Conservation (phyloP, 345 rosid species). For the Syzygium aqueum region DNA sequence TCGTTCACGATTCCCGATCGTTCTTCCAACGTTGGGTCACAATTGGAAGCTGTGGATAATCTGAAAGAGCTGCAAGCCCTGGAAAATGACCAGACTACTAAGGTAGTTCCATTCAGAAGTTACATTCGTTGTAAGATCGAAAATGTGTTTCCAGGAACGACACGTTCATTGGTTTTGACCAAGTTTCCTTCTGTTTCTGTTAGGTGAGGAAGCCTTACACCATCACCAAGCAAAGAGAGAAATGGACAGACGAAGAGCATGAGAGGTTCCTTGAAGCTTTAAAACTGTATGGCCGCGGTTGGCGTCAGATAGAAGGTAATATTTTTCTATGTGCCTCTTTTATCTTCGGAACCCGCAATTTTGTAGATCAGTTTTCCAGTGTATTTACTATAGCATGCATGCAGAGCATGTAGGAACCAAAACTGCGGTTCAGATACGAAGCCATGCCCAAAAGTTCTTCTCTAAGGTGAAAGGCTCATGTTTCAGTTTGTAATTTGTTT, state of each 20-base stretch:
- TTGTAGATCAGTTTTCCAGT: background rate
- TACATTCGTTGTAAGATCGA: background rate
- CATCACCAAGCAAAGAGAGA: conserved; percentile 74
- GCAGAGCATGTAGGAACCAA: conserved; percentile 87
- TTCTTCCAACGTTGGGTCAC: background rate
- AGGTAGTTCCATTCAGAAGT: conserved; percentile 8
- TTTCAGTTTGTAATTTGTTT: background rate
- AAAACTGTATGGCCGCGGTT: conserved; percentile 72
- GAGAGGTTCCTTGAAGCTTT: conserved; percentile 81
- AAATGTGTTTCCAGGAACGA: background rate
- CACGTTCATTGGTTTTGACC: background rate
- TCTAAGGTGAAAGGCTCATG: conserved; percentile 45
- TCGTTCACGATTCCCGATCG: background rate
- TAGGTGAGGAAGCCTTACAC: conserved; percentile 81
- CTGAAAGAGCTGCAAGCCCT: background rate
- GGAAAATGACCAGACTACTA: conserved; percentile 11
- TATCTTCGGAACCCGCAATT: background rate
- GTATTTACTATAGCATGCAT: background rate
- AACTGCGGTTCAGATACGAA: conserved; percentile 88
- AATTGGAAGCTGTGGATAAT: background rate
- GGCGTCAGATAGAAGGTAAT: conserved; percentile 82
- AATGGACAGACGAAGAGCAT: conserved; percentile 90
- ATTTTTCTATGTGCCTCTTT: background rate
- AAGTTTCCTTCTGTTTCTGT: background rate
- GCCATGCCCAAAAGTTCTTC: conserved; percentile 98